A percentile compares a stretch with the other conserved stretches of the same genome.
These are phyloP conservation scores for Phragmites australis DNA, from an alignment of 176 grass and related monocot genomes.

Conservation along the genomic window DNA sequence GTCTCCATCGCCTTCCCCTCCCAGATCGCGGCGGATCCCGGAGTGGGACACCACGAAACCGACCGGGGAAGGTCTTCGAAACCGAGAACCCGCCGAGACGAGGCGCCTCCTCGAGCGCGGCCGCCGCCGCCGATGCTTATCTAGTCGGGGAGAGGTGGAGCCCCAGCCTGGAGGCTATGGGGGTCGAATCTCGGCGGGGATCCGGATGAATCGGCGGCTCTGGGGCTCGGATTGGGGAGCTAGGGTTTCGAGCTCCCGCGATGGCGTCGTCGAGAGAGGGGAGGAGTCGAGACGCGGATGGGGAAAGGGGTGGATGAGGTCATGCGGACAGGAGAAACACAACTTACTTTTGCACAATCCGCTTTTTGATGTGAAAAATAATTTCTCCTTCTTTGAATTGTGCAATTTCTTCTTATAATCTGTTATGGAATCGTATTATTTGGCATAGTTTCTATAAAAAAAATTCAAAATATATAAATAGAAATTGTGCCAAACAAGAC, in stretches of 20 bases:
- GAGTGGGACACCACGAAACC: neutral
- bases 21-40: constrained; percentile 41
- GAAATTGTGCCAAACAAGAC: too few species aligned
- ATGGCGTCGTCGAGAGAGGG: neutral
- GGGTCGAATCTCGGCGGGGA: neutral
- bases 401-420: too few species aligned
- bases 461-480: too few species aligned
- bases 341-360: too few species aligned
- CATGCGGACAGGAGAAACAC: neutral
- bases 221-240: neutral
- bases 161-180: neutral
- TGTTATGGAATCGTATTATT: too few species aligned
- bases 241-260: constrained; percentile 39
- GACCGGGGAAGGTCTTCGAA: neutral
- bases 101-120: neutral
- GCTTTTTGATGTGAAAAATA: too few species aligned
- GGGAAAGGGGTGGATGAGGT: constrained; percentile 22
- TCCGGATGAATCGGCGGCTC: neutral
- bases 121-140: neutral
- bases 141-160: neutral
- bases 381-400: too few species aligned
- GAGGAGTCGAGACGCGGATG: neutral
- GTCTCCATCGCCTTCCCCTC: neutral
- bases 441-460: too few species aligned
- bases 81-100: neutral